These are phyloP conservation scores for Paracamarosporium sp. DNA, from an alignment of 2,329 filamentous ascomycete species.

Conservation along the genomic window DNA sequence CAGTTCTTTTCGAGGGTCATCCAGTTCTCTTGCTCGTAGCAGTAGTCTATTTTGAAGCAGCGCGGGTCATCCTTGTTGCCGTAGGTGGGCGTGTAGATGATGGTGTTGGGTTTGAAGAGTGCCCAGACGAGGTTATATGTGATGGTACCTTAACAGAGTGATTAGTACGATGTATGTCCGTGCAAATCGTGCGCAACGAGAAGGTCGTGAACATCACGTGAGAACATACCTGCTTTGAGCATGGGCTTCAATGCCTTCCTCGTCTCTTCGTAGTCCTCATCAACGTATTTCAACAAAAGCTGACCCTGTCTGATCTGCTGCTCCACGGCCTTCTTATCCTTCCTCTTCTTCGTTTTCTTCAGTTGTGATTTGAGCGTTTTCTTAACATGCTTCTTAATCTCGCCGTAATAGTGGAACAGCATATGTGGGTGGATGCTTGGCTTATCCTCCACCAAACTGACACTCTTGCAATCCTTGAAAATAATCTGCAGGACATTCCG, in stretches of 20 bases:
- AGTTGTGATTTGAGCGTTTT: slow-evolving; percentile 68
- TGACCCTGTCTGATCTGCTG: slow-evolving; percentile 71
- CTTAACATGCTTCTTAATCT: slow-evolving; percentile 67
- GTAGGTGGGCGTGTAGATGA: slow-evolving; percentile 79
- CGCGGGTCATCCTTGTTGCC: slow-evolving; percentile 77
- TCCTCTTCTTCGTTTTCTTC: slow-evolving; percentile 67
- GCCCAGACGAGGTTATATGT: slow-evolving; percentile 91
- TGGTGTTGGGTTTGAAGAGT: slow-evolving; percentile 84
- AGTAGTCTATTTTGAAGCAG: slow-evolving; percentile 81
- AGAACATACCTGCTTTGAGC: slow-evolving; percentile 68
- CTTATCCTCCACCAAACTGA: slow-evolving; percentile 81
- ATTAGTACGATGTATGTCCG: not conserved
- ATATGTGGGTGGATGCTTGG: slow-evolving; percentile 65
- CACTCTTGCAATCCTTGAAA: slow-evolving; percentile 77
- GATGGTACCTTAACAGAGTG: slow-evolving; percentile 64
- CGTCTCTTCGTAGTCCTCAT: slow-evolving; percentile 78
- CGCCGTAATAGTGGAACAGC: slow-evolving; percentile 72
- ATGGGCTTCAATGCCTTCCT: slow-evolving; percentile 84
- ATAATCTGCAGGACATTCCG: slow-evolving; percentile 74
- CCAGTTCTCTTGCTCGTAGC: slow-evolving; percentile 72
- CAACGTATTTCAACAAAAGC: slow-evolving; percentile 76
- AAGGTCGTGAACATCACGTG: not conserved
- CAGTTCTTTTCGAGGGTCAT: slow-evolving; percentile 78
- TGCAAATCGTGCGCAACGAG: not conserved
- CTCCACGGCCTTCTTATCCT: slow-evolving; percentile 64